Conservation (phyloP, 2,329 filamentous ascomycete genomes). For the Penicillium sp. region DNA sequence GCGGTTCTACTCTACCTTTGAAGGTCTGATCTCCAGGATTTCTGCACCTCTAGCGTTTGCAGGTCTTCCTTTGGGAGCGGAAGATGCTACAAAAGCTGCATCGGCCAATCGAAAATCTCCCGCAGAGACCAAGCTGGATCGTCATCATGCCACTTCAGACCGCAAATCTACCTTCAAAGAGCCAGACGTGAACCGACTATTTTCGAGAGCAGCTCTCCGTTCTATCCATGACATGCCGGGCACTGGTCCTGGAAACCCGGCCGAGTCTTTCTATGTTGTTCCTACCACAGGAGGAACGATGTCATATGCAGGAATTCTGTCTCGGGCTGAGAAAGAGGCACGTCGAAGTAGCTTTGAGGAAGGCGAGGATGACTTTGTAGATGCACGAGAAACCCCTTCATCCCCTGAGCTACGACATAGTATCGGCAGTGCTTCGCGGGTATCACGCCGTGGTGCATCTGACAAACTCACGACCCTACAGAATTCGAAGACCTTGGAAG, state of each 20-base stretch:
- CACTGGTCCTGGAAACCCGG: slow-evolving; percentile 62
- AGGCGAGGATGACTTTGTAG: slow-evolving; percentile 85
- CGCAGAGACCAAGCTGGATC: slow-evolving; percentile 46
- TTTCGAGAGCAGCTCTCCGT: slow-evolving; percentile 82
- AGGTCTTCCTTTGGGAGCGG: slow-evolving; percentile 75
- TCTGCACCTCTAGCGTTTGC: slow-evolving; percentile 93
- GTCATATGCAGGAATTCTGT: slow-evolving; percentile 89
- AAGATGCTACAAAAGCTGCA: slow-evolving; percentile 42
- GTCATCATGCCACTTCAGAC: slow-evolving; percentile 48
- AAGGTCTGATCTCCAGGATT: slow-evolving; percentile 83
- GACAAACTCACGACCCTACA: slow-evolving; percentile 44
- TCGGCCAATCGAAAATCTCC: slow-evolving; percentile 40
- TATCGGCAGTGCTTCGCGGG: slow-evolving; percentile 47
- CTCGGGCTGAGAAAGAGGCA: slow-evolving; percentile 53
- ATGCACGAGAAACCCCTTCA: slow-evolving; percentile 73
- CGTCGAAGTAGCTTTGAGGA: slow-evolving; percentile 61
- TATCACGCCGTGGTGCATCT: slow-evolving; percentile 24
- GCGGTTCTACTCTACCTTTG: slow-evolving; percentile 90
- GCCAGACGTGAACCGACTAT: slow-evolving; percentile 81
- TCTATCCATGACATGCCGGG: slow-evolving; percentile 73
- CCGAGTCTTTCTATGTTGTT: slow-evolving; percentile 89
- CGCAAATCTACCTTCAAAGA: slow-evolving; percentile 55
- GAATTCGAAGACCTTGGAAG: slow-evolving; percentile 74
- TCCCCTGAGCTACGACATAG: slow-evolving; percentile 55
- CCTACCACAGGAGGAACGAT: slow-evolving; percentile 89